These are phyloP conservation scores for Rhododendron griersonianum DNA, from an alignment of 148 eudicot species.

Conservation along the genomic window DNA sequence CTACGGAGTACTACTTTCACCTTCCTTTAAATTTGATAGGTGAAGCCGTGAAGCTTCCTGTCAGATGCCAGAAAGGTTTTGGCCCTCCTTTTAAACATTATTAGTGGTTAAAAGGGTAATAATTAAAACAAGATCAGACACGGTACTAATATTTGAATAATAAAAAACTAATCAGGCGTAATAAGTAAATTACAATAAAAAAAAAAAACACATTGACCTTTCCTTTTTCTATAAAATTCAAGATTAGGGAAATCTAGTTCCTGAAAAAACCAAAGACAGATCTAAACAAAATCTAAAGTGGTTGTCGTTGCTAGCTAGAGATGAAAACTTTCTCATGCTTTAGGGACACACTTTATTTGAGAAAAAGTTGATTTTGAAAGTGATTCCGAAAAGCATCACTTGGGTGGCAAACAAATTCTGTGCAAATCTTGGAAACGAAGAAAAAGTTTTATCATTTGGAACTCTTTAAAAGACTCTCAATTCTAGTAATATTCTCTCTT, in stretches of 20 bases:
- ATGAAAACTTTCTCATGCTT: too few relatives aligned
- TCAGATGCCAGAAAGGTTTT: background rate
- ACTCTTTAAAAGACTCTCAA: too few relatives aligned
- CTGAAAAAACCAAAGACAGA: background rate
- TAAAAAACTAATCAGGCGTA: too few relatives aligned
- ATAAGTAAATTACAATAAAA: too few relatives aligned
- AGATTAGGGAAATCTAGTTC: too few relatives aligned
- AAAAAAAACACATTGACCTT: too few relatives aligned
- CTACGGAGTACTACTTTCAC: background rate
- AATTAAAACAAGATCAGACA: background rate
- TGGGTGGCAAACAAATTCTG: background rate
- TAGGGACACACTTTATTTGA: background rate
- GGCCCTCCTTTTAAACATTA: background rate
- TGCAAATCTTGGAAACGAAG: background rate
- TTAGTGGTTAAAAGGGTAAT: too few relatives aligned
- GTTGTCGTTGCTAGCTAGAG: background rate
- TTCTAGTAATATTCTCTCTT: background rate
- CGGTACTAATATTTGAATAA: background rate
- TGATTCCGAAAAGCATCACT: background rate
- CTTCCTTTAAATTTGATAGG: too few relatives aligned
- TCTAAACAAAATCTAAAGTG: background rate
- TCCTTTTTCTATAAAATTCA: too few relatives aligned
- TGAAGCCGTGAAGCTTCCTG: background rate
- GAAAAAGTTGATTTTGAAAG: background rate
- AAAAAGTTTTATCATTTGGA: background rate